These are phyloP conservation scores for Gigaspora rosea DNA, from an alignment of 192 early-diverging fungal species.

Conservation along the genomic window DNA sequence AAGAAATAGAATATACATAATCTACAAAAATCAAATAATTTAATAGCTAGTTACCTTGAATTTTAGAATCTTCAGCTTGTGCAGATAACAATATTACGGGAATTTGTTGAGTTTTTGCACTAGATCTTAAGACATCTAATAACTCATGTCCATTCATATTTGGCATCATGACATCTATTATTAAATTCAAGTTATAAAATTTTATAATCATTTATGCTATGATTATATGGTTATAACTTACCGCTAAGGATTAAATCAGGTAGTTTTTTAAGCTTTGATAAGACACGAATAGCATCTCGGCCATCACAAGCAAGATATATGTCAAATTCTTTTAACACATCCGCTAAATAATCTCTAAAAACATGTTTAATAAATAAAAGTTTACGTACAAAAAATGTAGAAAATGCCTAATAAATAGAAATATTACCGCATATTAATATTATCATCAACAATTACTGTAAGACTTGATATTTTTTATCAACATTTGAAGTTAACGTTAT, in stretches of 20 bases:
- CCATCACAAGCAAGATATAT: conserved; percentile 42
- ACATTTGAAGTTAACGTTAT: no score
- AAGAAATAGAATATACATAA: no score
- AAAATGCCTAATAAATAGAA: background rate
- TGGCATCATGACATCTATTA: conserved; percentile 58
- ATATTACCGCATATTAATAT: conserved; percentile 46
- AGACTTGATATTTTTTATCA: conserved; percentile 20
- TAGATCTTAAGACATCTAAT: conserved; percentile 43
- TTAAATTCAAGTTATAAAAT: background rate
- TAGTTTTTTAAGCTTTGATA: background rate
- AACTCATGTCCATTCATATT: conserved; percentile 58
- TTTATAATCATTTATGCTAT: conserved; percentile 3
- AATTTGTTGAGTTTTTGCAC: conserved; percentile 41
- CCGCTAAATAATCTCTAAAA: conserved; percentile 30
- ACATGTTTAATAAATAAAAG: background rate
- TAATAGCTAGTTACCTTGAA: no score
- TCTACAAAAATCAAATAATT: no score
- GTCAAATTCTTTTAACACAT: conserved; percentile 40
- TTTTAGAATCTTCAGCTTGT: conserved; percentile 52
- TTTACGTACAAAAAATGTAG: background rate
- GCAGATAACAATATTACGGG: conserved; percentile 62
- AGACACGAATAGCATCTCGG: conserved; percentile 37
- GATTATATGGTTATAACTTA: no score
- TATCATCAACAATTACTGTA: conserved; percentile 52
- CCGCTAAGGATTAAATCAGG: no score